Conservation (phyloP, 345 rosid genomes). For the Carallia pectinifolia region DNA sequence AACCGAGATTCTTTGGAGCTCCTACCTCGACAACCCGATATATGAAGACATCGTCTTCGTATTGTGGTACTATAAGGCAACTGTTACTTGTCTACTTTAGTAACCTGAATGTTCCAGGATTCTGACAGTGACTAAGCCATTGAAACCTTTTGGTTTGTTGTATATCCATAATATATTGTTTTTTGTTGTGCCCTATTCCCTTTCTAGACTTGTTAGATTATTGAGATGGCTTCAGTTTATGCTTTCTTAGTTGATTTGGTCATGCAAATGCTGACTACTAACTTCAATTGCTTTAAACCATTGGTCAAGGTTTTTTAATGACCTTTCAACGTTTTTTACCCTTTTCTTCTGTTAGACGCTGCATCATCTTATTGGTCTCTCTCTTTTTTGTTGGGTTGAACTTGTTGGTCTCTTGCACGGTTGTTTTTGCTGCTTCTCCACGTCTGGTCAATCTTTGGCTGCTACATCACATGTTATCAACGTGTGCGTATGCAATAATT, state of each 20-base stretch:
- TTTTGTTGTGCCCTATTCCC: background rate
- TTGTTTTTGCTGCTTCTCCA: too few species aligned
- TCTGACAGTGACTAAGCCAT: background rate
- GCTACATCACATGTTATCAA: too few species aligned
- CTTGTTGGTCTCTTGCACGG: too few species aligned
- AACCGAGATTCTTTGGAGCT: slow-evolving; percentile 86
- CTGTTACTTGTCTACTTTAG: background rate
- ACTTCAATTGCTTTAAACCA: slow-evolving; percentile 9
- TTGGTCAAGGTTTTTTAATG: slow-evolving; percentile 47
- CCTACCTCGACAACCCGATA: slow-evolving; percentile 71
- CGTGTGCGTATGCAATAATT: too few species aligned
- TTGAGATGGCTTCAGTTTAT: background rate
- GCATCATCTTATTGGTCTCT: too few species aligned
- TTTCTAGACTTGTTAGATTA: background rate
- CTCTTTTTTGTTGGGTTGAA: too few species aligned
- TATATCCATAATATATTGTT: background rate
- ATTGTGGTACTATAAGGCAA: slow-evolving; percentile 57
- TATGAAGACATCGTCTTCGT: slow-evolving; percentile 66
- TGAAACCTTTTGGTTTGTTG: background rate
- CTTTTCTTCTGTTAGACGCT: too few species aligned
- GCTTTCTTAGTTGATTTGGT: slow-evolving; percentile 3
- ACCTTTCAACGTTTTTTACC: too few species aligned
- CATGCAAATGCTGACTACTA: background rate
- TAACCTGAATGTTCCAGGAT: background rate
- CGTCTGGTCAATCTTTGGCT: too few species aligned